These are phyloP conservation scores for Calvatia gigantea DNA, from an alignment of 768 basidiomycete species.

Conservation along the genomic window DNA sequence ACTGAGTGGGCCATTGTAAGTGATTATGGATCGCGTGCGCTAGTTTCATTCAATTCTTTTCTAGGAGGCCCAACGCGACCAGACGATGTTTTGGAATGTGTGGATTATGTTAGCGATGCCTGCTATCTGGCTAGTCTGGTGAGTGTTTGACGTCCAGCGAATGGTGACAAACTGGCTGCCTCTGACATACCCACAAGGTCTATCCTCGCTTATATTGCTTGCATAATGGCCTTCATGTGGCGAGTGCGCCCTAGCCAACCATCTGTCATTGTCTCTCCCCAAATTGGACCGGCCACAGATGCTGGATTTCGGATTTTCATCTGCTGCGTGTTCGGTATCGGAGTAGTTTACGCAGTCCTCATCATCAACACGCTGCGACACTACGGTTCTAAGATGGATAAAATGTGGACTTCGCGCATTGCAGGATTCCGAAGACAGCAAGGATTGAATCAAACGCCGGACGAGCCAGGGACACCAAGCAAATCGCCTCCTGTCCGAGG, in stretches of 20 bases:
- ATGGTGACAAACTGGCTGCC: too few species aligned
- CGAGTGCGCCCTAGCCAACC: conserved; percentile 8
- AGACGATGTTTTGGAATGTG: conserved; percentile 49
- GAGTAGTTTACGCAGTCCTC: conserved; percentile 48
- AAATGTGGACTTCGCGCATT: conserved; percentile 22
- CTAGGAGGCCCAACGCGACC: conserved; percentile 45
- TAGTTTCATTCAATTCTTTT: neutral
- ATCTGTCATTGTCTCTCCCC: neutral
- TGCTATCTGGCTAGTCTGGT: conserved; percentile 14
- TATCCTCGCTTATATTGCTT: conserved; percentile 21
- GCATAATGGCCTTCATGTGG: conserved; percentile 26
- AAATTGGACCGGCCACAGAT: neutral
- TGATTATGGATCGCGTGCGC: neutral
- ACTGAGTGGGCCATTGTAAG: conserved; percentile 55
- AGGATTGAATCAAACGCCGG: neutral
- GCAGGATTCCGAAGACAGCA: conserved; percentile 8
- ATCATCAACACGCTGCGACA: conserved; percentile 48
- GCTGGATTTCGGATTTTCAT: conserved; percentile 36
- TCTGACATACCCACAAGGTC: conserved; percentile 17
- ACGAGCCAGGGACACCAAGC: too few species aligned
- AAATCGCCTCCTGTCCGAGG: too few species aligned
- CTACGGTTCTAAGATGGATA: conserved; percentile 39
- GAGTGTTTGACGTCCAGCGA: neutral
- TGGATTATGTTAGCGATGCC: conserved; percentile 32
- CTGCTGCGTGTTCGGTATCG: conserved; percentile 45